Evolutionary conservation across 306 rosid species (phyloP), one percentile per base, ranked within the genome.

Genomic region (Casuarina cunninghamiana): DNA sequence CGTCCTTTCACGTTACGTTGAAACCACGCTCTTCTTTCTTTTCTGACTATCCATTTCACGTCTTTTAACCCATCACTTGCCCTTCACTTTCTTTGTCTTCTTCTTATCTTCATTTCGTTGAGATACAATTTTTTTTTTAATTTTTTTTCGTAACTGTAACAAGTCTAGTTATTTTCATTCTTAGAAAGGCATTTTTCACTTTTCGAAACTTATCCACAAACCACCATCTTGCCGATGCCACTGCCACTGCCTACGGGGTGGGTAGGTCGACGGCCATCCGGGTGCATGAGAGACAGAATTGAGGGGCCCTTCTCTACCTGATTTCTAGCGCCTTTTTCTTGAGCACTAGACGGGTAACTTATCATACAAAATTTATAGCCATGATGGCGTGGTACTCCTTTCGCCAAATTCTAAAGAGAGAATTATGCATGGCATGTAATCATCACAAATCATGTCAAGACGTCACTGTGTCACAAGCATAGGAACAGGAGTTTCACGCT

Each of bases 401-500:
- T 62, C 4, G 9, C 19, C 69, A 5, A 61, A 43, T 46, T 75
- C 26, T 38, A 19, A 3, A 37, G 76, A 35, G 76, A 39, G 58
- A 70, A 13, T 55, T 45, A 67, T 83, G 83, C 84, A 75, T 44
- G 78, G 65, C 21, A 77, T 78, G 46, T 77, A 76, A 89, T 89
- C 37, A 86, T 89, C 80, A 49, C 87, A 85, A 74, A 83, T 80
- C 73, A 86, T 73, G 57, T 73, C 78, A 38, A 53, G 3, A 55
- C 39, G 86, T 84, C 85, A 86, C 75, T 75, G 82, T 82, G 85
- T 83, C 88, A 84, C 83, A 82, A 82, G 80, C 61, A 60, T 75
- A 82, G 86, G 80, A 88, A 86, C 92, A 86, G 54, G 74, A 48
- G 71, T 51, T 80, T 89, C 88, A 89, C 90, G 86, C 89, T 83